A percentile compares a stretch with the other conserved stretches of the same genome.
Evolutionary conservation across 257 asterid genomes (phyloP).

Genomic region (Nicotiana attenuata): DNA sequence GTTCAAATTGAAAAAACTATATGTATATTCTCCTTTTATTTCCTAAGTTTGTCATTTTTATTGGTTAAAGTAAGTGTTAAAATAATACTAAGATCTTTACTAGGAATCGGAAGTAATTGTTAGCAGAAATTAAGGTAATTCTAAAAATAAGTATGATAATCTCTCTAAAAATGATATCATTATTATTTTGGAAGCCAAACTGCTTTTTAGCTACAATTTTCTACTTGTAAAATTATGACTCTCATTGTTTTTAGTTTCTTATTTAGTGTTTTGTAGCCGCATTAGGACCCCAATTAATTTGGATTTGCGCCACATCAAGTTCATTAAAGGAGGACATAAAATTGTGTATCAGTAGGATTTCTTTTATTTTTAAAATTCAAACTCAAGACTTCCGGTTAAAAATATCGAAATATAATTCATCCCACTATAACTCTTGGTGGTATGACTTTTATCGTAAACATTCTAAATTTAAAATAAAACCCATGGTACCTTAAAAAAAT

Average conservation of each 20-base stretch:
- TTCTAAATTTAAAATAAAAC: too few species aligned
- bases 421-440: too few species aligned
- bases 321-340: too few species aligned
- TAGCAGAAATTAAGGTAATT: not conserved
- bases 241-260: not conserved
- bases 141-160: not conserved
- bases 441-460: not conserved
- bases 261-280: too few species aligned
- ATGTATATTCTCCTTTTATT: not conserved
- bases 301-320: too few species aligned
- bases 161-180: not conserved
- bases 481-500: not conserved
- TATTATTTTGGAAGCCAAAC: not conserved
- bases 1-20: not conserved
- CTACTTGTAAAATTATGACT: not conserved
- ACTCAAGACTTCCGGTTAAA: too few species aligned
- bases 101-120: too few species aligned
- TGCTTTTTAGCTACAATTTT: not conserved
- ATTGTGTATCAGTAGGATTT: too few species aligned
- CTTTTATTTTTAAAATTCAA: too few species aligned
- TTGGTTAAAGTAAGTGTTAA: not conserved
- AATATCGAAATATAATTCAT: too few species aligned
- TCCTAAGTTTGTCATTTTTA: not conserved
- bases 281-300: too few species aligned
- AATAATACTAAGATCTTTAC: too few species aligned